Evolutionary conservation across 352 stramenopile species (phyloP), one percentile per base, ranked within the genome.

Genomic region (Stephanocyclus meneghinianus): DNA sequence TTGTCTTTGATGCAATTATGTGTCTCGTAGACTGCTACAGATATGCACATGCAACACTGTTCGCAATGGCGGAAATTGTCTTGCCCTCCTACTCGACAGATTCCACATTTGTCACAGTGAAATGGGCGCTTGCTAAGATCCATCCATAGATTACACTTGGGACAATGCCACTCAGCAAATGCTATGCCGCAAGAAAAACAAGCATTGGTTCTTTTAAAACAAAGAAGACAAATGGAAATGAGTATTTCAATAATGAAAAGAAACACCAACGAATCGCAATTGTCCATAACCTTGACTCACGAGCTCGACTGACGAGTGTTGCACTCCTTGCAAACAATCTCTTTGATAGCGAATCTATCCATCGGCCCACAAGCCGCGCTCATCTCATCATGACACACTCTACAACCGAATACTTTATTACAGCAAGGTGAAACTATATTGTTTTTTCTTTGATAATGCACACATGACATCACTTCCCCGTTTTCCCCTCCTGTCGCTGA

Each of bases 1-100:
- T 91, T 91, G 67, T 91, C 87, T 63, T 87, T 86, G 48, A 90
- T 87, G 61, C 87, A 91, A 45, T 85, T 88, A 40, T 91, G 87
- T 10, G 63, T 86, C 10, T 87, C 65, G 72, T 83, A 90, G 5
- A 89, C 84, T 68, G 66, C 81, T 2, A 86, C 56, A 18, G 69
- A 81, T 67, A 91, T 91, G 59, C 87, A 91, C 87, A 90, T 91
- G 63, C 81, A 91, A 56, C 87, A 91, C 60, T 86, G 65, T 32
- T 79, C 61, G 57, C 87, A 91, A 63, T 91, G 87, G 21, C 75
- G 71, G 63, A 87, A 91, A n/a, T 80, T 71, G 35, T 91, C 81
- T 11, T 65, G 62, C 18, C 87, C 87, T n/a, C 87, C 87, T 1
- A 91, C 87, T 21, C 87, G 78, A 60, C 87, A 91, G 73, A 90